Percentiles rank a stretch among this genome's conserved stretches.
These are phyloP conservation scores for Macadamia integrifolia DNA, from an alignment of 164 flowering plant genomes.

Conservation along the genomic window DNA sequence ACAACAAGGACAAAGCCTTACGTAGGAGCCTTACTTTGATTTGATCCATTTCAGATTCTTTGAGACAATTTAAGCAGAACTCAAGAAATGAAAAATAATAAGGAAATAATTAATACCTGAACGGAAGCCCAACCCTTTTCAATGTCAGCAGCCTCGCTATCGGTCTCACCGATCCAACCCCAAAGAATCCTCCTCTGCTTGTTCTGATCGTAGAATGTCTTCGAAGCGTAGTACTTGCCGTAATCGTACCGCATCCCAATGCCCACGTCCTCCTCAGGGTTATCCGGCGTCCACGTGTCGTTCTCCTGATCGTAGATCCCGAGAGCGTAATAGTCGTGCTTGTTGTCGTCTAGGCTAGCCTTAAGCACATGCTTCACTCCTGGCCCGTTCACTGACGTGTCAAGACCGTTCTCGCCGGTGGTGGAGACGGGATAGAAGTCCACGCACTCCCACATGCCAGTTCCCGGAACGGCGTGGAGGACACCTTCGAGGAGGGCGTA, in stretches of 20 bases:
- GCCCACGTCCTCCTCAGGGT: constrained; percentile 59
- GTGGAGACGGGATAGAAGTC: constrained; percentile 76
- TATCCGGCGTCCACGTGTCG: constrained; percentile 57
- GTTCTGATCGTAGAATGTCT: constrained; percentile 68
- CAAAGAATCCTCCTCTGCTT: constrained; percentile 65
- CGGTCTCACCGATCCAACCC: constrained; percentile 84
- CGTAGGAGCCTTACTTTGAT: too few relatives aligned
- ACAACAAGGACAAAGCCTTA: background rate
- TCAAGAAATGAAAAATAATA: background rate
- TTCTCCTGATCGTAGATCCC: constrained; percentile 48
- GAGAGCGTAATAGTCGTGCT: constrained; percentile 66
- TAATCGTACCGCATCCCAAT: constrained; percentile 63
- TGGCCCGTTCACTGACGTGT: constrained; percentile 55
- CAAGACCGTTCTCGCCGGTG: constrained; percentile 38
- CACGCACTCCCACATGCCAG: constrained; percentile 99
- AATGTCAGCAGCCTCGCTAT: constrained; percentile 52
- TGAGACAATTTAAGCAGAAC: too few relatives aligned
- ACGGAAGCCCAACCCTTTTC: constrained; percentile 69
- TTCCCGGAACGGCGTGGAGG: constrained; percentile 56
- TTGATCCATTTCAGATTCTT: too few relatives aligned
- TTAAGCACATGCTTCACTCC: constrained; percentile 71
- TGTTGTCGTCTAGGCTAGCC: constrained; percentile 64
- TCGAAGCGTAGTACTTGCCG: constrained; percentile 79
- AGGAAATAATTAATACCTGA: constrained; percentile 32
- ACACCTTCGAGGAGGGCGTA: constrained; percentile 33